Evolutionary conservation across 1,139 yeast species (phyloP), one percentile per base, ranked within the genome.

Genomic region (Debaryomyces fabryi): DNA sequence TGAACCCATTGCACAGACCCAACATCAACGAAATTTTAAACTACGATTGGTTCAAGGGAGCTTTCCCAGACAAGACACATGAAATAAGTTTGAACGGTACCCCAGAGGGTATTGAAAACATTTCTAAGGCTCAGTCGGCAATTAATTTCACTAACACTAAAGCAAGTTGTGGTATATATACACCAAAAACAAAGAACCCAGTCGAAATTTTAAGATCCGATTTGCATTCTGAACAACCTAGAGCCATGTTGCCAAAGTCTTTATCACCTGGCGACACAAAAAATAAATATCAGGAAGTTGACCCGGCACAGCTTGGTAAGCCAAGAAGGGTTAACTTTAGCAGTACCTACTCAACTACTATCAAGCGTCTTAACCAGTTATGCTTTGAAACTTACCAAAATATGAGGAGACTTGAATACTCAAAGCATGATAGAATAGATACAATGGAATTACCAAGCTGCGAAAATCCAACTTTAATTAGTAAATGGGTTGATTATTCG

Each of bases 401-500:
- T 52, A 74, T 76, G 67, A 65, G 74, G 52, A 66, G 74, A 52
- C 65, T 76, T 49, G 76, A 74, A 48, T 60, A 63, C 49, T 59
- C 70, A 39, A 62, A 66, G 45, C 64, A 72, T 51, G 71, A 65
- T 20, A 63, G 62, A 40, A 57, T 70, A n/a, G 74, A 69, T 45
- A 57, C 68, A 6, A 56, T 64, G 46, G 78, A 72, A 55, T 68
- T 74, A 47, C 79, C 79, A 39, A 62, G 69, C 20, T 76, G 81
- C 56, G 85, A 79, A 57, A 81, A 82, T 54, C 93, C 93, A 12
- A 79, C 86, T 13, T 82, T 89, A 53, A 86, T 93, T 44, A 87
- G 96, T 54, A 92, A 92, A 65, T 95, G 99, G 99, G 99, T 95
- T 27, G 99, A 95, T 67, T 93, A 93, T 65, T 88, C 97, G 37